These are phyloP conservation scores for Globisporangium acanthophoron DNA, from an alignment of 352 stramenopile genomes.

Conservation along the genomic window DNA sequence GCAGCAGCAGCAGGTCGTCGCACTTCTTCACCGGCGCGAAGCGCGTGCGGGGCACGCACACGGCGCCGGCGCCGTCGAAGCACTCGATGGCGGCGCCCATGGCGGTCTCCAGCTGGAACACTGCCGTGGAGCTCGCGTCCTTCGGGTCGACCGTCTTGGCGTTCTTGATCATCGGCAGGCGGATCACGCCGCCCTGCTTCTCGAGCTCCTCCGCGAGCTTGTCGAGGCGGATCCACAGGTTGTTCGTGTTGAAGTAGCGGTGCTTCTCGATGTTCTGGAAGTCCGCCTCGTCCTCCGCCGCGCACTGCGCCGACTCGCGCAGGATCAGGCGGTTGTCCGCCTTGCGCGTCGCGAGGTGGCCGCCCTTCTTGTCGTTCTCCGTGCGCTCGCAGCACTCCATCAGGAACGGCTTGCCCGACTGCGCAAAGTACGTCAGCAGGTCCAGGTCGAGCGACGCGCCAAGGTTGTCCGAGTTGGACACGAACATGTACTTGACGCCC, in stretches of 20 bases:
- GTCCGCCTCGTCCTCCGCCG: constrained; percentile 68
- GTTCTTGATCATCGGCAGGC: constrained; percentile 87
- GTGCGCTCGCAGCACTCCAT: constrained; percentile 97
- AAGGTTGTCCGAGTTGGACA: constrained; percentile 88
- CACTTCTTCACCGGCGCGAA: constrained; percentile 89
- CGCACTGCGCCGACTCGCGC: constrained; percentile 88
- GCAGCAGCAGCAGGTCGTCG: constrained; percentile 88
- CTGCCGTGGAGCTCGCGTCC: constrained; percentile 72
- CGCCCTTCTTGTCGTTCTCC: constrained; percentile 99
- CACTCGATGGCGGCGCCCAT: constrained; percentile 87
- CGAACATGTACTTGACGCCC: constrained; percentile 89
- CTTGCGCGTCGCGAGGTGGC: constrained; percentile 91
- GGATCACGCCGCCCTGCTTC: constrained; percentile 77
- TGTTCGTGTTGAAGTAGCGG: constrained; percentile 89
- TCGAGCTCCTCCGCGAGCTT: constrained; percentile 78
- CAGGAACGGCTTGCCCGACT: constrained; percentile 86
- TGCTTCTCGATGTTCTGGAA: constrained; percentile 89
- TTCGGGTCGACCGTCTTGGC: constrained; percentile 86
- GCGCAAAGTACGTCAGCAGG: constrained; percentile 84
- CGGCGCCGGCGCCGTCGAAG: constrained; percentile 80
- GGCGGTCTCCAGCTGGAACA: constrained; percentile 86
- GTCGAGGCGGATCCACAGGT: constrained; percentile 86
- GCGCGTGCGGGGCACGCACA: constrained; percentile 85
- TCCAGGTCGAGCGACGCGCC: constrained; percentile 79
- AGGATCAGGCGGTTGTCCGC: constrained; percentile 94